These are phyloP conservation scores for Dichotomopilus funicola DNA, from an alignment of 2,329 filamentous ascomycete species.

Conservation along the genomic window DNA sequence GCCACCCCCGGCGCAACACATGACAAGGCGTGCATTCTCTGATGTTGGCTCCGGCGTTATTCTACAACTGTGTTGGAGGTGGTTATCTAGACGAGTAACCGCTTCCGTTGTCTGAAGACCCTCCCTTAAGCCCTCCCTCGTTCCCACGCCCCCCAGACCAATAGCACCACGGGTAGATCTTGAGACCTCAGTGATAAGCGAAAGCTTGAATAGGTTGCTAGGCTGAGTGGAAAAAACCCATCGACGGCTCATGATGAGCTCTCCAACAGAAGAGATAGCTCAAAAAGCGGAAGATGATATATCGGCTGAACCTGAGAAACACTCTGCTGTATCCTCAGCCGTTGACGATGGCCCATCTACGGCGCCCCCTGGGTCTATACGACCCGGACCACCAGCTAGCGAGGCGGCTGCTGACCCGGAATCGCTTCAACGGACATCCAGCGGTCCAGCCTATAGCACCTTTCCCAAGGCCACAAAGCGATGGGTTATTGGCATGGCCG, in stretches of 20 bases:
- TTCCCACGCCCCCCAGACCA: too few species aligned
- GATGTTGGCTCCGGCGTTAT: neutral
- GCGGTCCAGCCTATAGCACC: constrained; percentile 36
- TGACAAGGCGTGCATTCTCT: neutral
- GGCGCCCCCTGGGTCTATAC: neutral
- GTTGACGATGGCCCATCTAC: neutral
- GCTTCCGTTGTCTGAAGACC: too few species aligned
- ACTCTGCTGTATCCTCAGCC: neutral
- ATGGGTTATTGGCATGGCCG: constrained; percentile 49
- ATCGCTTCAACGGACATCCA: constrained; percentile 30
- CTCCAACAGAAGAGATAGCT: neutral
- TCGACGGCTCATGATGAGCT: neutral
- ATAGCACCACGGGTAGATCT: too few species aligned
- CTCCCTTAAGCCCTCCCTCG: too few species aligned
- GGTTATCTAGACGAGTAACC: too few species aligned
- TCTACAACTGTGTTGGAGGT: neutral
- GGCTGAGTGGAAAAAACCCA: too few species aligned
- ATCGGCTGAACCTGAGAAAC: neutral
- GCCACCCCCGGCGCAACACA: neutral
- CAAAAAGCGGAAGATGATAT: neutral
- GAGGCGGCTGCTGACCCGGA: constrained; percentile 28
- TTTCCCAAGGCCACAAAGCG: constrained; percentile 39
- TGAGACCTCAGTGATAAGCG: too few species aligned
- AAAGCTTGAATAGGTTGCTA: too few species aligned
- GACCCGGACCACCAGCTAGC: constrained; percentile 8